These are phyloP conservation scores for Torulaspora gathmanii DNA, from an alignment of 805 yeast genomes.

Conservation along the genomic window DNA sequence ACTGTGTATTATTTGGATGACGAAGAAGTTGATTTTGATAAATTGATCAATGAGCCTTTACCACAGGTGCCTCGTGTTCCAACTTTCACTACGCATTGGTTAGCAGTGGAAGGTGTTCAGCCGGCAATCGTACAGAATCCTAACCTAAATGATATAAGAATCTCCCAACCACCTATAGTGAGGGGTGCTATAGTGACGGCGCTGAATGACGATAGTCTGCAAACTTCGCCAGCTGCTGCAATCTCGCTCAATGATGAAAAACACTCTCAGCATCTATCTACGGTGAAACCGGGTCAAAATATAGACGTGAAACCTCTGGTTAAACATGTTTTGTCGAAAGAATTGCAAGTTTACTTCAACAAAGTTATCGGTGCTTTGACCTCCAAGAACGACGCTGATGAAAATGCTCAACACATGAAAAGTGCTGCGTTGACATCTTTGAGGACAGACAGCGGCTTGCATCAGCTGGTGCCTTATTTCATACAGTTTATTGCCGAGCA, in stretches of 20 bases:
- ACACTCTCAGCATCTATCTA: conserved; percentile 29
- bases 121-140: conserved; percentile 98
- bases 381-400: conserved; percentile 45
- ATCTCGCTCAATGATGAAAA: conserved; percentile 22
- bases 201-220: conserved; percentile 46
- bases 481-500: conserved; percentile 96
- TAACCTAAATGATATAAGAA: conserved; percentile 62
- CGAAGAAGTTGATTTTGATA: conserved; percentile 89
- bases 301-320: conserved; percentile 81
- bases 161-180: conserved; percentile 63
- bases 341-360: conserved; percentile 88
- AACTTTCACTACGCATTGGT: conserved; percentile 93
- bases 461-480: conserved; percentile 93
- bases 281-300: conserved; percentile 40
- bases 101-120: conserved; percentile 97
- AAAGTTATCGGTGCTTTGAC: conserved; percentile 77
- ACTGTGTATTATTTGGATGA: conserved; percentile 90
- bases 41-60: conserved; percentile 84
- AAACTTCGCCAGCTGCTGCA: conserved; percentile 27
- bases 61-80: conserved; percentile 93
- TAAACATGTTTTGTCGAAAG: conserved; percentile 91
- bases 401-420: conserved; percentile 42
- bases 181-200: conserved; percentile 79
- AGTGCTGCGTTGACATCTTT: conserved; percentile 81
- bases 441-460: conserved; percentile 90